Evolutionary conservation across 108 stramenopile genomes (phyloP), one percentile per base, ranked within the genome.

Genomic region (Stephanodiscus minutulus): DNA sequence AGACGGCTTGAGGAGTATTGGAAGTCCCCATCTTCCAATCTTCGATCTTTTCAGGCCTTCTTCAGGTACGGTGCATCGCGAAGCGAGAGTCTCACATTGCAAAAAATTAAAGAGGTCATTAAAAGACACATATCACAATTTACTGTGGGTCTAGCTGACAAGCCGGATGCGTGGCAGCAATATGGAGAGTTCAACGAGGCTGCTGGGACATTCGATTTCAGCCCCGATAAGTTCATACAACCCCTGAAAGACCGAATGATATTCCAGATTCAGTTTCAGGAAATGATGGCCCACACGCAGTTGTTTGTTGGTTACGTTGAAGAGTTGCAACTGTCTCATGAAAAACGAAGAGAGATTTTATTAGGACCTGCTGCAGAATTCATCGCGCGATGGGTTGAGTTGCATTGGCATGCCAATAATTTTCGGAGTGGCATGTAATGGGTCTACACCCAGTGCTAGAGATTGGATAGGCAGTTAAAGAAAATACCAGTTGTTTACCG

Each of bases 221-320:
- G 63, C 39, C 80, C 80, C 20, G 69, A 81, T 50, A 81, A 81
- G 64, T 81, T 81, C 27, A 72, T 81, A 41, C 73, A 79, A 48
- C 78, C 78, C 6, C 55, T 79, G 67, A 79, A 79, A 48, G 80
- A 81, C 39, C 80, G 73, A 18, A 76, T 81, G 74, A 76, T 76
- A 20, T 81, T 76, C 44, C 75, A 81, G 61, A 76, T 81, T 47
- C 80, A 81, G 56, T 81, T 81, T 64, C 80, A 81, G 37, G 80
- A 81, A 63, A 81, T 81, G 80, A 81, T 81, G 80, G 61, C 80
- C 20, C 80, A 81, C 36, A 81, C 80, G 58, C 80, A 81, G 66
- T 28, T 74, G 21, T 81, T 81, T 59, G 80, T 81, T 28, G 80
- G 80, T 12, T 81, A 72, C 52, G 80, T 81, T 1, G 80, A 81